Evolutionary conservation across 305 asterid species (phyloP).

Genomic region (Galium porrigens): DNA sequence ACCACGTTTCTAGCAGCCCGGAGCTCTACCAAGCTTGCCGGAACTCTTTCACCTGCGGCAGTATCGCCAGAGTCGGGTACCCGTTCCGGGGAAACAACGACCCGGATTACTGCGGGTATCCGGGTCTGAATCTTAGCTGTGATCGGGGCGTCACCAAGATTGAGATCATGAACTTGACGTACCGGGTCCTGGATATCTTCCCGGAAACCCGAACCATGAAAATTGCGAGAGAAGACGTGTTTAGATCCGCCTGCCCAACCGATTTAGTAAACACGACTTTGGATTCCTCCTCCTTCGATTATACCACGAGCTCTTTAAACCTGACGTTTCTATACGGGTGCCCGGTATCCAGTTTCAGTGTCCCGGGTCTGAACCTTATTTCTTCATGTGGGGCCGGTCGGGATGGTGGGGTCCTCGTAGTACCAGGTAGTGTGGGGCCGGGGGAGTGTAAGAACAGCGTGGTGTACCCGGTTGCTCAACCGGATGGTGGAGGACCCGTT

Average conservation of each 20-base stretch:
- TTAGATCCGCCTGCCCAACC: conserved; percentile 33
- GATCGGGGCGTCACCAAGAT: conserved; percentile 25
- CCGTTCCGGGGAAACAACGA: conserved; percentile 37
- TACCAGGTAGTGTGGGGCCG: conserved; percentile 32
- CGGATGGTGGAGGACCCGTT: conserved; percentile 15
- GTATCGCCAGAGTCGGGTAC: conserved; percentile 29
- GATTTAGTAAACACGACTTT: conserved; percentile 39
- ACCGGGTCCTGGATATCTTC: conserved; percentile 26
- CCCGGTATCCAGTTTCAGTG: conserved; percentile 3
- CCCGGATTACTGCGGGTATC: conserved; percentile 55
- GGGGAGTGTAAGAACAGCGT: conserved; percentile 38
- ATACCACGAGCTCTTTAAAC: conserved; percentile 20
- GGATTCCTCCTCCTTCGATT: conserved; percentile 36
- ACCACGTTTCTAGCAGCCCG: conserved; percentile 17
- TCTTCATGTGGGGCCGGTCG: conserved; percentile 24
- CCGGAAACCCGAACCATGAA: conserved; percentile 27
- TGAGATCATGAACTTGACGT: conserved; percentile 23
- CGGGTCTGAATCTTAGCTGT: conserved; percentile 39
- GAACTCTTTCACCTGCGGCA: conserved; percentile 41
- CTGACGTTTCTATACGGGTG: conserved; percentile 51
- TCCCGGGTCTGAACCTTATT: conserved; percentile 15
- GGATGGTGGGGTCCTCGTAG: conserved; percentile 18
- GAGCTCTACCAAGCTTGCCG: conserved; percentile 29
- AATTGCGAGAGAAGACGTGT: conserved; percentile 42
- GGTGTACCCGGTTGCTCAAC: conserved; percentile 28